Conservation (phyloP, 2,329 filamentous ascomycete species). For the Daldinia sp. region DNA sequence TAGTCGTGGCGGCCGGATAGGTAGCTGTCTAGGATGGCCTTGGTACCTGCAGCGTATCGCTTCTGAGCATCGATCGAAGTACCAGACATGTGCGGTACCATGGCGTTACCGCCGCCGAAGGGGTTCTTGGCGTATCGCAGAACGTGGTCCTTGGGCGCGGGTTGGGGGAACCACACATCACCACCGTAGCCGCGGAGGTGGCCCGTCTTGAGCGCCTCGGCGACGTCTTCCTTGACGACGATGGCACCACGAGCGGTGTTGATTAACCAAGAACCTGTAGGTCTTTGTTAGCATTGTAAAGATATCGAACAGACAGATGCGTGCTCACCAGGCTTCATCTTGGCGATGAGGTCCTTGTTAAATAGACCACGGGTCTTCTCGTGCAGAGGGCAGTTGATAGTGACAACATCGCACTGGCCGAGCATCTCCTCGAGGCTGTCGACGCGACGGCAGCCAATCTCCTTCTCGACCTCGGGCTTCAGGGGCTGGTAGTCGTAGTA, state of each 20-base stretch:
- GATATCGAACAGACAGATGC: neutral
- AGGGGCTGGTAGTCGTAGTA: constrained; percentile 99
- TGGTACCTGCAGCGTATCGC: constrained; percentile 86
- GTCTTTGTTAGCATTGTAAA: neutral
- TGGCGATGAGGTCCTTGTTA: constrained; percentile 97
- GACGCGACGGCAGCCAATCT: constrained; percentile 94
- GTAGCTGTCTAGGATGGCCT: constrained; percentile 91
- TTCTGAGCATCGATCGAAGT: constrained; percentile 98
- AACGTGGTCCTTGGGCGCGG: constrained; percentile 89
- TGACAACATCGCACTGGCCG: constrained; percentile 93
- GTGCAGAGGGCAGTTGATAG: constrained; percentile 99
- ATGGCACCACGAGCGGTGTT: constrained; percentile 99
- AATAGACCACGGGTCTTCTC: constrained; percentile 96
- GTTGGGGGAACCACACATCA: constrained; percentile 97
- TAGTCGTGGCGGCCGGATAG: constrained; percentile 89
- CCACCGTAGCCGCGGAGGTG: constrained; percentile 90
- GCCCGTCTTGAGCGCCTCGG: constrained; percentile 87
- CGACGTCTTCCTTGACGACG: constrained; percentile 99
- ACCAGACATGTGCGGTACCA: constrained; percentile 98
- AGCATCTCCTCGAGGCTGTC: constrained; percentile 92
- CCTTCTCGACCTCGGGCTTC: constrained; percentile 82
- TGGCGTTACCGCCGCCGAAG: constrained; percentile 97
- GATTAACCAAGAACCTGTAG: constrained; percentile 85
- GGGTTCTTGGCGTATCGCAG: constrained; percentile 93
- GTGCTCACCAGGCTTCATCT: constrained; percentile 90